Percentiles rank a stretch among this genome's conserved stretches.
phyloP scores from a whole-genome alignment of 495 filamentous ascomycete species.

The Penicillium alfredii region DNA sequence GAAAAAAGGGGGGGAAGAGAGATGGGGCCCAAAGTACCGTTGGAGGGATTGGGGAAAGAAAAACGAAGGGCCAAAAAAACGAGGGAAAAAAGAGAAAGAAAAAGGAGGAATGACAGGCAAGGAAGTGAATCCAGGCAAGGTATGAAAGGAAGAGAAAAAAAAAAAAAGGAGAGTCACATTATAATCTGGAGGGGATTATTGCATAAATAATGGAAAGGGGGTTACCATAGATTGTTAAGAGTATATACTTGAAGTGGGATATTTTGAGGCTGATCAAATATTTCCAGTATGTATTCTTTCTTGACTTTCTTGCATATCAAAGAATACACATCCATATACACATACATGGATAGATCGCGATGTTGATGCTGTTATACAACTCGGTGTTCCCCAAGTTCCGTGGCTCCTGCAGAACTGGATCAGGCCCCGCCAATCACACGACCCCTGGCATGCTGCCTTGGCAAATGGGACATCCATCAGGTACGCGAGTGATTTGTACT shows the following conservation, averaged over 20 bases:
- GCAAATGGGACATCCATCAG: not conserved
- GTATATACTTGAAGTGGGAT: too few relatives aligned
- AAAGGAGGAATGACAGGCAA: constrained; percentile 21
- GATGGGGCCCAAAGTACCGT: constrained; percentile 22
- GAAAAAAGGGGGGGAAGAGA: constrained; percentile 17
- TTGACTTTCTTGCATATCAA: too few relatives aligned
- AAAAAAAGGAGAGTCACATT: constrained; percentile 7
- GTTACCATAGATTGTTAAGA: too few relatives aligned
- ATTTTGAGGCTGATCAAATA: too few relatives aligned
- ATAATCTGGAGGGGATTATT: too few relatives aligned
- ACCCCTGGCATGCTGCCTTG: constrained; percentile 16
- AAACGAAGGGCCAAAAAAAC: constrained; percentile 21
- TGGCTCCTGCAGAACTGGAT: constrained; percentile 25
- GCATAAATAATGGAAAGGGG: too few relatives aligned
- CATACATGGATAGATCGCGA: too few relatives aligned
- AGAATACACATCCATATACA: too few relatives aligned
- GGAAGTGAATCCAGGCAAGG: constrained; percentile 29
- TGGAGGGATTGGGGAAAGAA: constrained; percentile 16
- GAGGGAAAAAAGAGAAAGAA: constrained; percentile 10
- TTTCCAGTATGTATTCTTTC: too few relatives aligned
- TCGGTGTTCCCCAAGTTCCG: constrained; percentile 12
- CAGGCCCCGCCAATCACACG: constrained; percentile 1
- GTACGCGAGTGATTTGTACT: not conserved
- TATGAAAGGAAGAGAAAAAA: constrained; percentile 14
- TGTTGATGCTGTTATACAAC: too few relatives aligned